These are phyloP conservation scores for Hyphopichia buzzinii DNA, from an alignment of 1,139 yeast genomes.

Conservation along the genomic window DNA sequence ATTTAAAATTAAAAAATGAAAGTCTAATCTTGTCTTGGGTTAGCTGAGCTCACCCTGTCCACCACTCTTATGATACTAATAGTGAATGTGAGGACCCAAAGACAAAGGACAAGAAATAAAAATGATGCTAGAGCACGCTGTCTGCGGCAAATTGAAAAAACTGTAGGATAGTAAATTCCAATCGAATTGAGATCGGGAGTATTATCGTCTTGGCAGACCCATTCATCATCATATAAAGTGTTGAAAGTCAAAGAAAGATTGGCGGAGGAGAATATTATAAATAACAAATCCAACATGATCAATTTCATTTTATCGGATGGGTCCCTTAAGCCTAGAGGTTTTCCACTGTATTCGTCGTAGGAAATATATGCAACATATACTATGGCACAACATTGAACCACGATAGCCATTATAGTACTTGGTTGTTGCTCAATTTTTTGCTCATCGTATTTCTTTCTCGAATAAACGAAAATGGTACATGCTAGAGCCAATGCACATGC, in stretches of 20 bases:
- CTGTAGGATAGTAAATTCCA: constrained; percentile 27
- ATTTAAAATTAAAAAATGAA: background rate
- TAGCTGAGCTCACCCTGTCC: constrained; percentile 51
- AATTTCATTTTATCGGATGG: constrained; percentile 80
- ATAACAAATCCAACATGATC: constrained; percentile 72
- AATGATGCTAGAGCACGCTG: constrained; percentile 80
- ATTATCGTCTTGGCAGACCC: constrained; percentile 62
- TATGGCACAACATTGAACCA: constrained; percentile 77
- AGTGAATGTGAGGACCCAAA: constrained; percentile 86
- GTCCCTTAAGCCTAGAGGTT: constrained; percentile 84
- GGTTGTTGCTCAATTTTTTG: constrained; percentile 69
- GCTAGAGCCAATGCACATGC: constrained; percentile 68
- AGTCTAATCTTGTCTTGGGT: constrained; percentile 11
- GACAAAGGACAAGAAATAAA: constrained; percentile 66
- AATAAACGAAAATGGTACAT: constrained; percentile 54
- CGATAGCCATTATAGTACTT: constrained; percentile 88
- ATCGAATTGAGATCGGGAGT: constrained; percentile 22
- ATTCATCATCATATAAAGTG: constrained; percentile 72
- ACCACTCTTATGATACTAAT: constrained; percentile 82
- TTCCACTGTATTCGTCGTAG: constrained; percentile 86
- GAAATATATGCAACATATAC: constrained; percentile 79
- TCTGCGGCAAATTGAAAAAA: constrained; percentile 62
- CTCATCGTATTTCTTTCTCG: constrained; percentile 38
- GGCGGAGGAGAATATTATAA: constrained; percentile 92
- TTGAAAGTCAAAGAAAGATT: constrained; percentile 83